Evolutionary conservation across 179 eudicot species (phyloP).

Genomic region (Silene vulgaris): DNA sequence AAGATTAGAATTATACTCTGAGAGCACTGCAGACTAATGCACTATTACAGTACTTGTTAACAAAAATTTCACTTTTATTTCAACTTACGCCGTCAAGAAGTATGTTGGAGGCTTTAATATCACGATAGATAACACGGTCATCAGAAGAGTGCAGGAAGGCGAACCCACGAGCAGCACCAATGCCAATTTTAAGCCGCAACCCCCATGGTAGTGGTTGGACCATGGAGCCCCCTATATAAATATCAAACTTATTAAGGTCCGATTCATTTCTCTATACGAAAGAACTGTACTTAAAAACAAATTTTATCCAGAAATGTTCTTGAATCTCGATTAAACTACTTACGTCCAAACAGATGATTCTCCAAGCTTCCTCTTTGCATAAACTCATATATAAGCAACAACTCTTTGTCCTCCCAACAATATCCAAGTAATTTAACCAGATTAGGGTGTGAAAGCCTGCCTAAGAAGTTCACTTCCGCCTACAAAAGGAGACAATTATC

Average conservation of each 20-base stretch:
- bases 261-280: not conserved
- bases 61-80: not conserved
- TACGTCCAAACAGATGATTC: slow-evolving; percentile 75
- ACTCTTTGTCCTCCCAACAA: slow-evolving; percentile 63
- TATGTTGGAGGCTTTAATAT: slow-evolving; percentile 56
- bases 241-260: not conserved
- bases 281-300: not conserved
- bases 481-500: slow-evolving; percentile 23
- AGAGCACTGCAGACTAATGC: not conserved
- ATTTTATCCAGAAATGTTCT: not conserved
- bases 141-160: slow-evolving; percentile 54
- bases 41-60: not conserved
- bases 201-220: slow-evolving; percentile 61
- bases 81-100: slow-evolving; percentile 45
- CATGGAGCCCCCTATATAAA: slow-evolving; percentile 38
- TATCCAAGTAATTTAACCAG: slow-evolving; percentile 68
- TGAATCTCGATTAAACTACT: slow-evolving; percentile 20
- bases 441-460: slow-evolving; percentile 78
- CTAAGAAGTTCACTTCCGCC: slow-evolving; percentile 77
- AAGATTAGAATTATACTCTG: slow-evolving; percentile 2
- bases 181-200: slow-evolving; percentile 46
- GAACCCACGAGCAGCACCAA: slow-evolving; percentile 62
- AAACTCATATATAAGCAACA: slow-evolving; percentile 62
- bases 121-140: slow-evolving; percentile 47
- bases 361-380: slow-evolving; percentile 72